Base-by-base conservation (phyloP, 164 flowering plant genomes). In the Piper betle region DNA sequence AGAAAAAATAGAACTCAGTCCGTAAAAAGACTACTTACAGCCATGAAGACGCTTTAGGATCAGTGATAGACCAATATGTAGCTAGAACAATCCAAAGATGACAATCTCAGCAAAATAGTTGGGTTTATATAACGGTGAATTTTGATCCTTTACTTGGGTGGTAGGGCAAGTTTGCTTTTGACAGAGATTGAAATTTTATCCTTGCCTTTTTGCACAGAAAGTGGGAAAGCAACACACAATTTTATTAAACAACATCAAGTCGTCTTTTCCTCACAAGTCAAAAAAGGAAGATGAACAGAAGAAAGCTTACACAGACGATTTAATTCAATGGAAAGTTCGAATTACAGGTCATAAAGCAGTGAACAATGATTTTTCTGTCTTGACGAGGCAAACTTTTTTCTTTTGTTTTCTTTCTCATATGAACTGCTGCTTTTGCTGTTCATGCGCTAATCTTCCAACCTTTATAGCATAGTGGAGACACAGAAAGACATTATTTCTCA, bases 81-180 rank as follows among this genome's bases (percentile, higher is more conserved):
- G 18, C n/a, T 37, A 17, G 60, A 13, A 37, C 60, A 11, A 37
- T 4, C 10, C 13, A 42, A 12, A 39, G 40, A 58, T 58, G 60
- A 20, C 4, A 17, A 9, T 6, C 50, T 41, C 33, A 59, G 62
- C 33, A 16, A 3, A 20, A 6, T 7, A 53, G 20, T 48, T 20
- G 63, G 39, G 17, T 48, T 60, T 60, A 60, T 46, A 60, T 60
- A 60, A 54, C 39, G 1, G 3, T 2, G 11, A 19, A 8, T n/a
- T 41, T 43, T 19, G 63, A 60, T 60, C 5, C 63, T 25, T 48
- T 60, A 17, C 54, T 60, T 60, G 63, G 50, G 50, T 46, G 10
- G 50, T 46, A 9, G 50, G 50, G 50, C 50, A 46, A 46, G 15
- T 10, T 46, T 1, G 15, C 50, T 46, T 46, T 46, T 10, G 3